These are phyloP conservation scores for Botrytis elliptica DNA, from an alignment of 2,329 filamentous ascomycete species.

Conservation along the genomic window DNA sequence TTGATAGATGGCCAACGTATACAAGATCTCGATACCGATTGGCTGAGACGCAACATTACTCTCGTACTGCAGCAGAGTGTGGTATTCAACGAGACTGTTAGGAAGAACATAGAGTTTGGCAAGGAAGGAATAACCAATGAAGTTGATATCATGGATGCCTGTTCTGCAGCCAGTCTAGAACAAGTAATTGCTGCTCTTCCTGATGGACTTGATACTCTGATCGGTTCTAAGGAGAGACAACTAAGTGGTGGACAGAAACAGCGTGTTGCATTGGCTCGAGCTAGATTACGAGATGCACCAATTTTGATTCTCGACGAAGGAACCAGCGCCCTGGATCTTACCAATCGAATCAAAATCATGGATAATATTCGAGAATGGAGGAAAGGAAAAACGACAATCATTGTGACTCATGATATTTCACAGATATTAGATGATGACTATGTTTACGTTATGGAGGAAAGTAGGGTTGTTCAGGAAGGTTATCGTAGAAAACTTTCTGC, in stretches of 20 bases:
- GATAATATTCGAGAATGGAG: conserved; percentile 76
- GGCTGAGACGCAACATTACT: conserved; percentile 75
- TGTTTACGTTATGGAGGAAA: conserved; percentile 75
- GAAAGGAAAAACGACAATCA: conserved; percentile 77
- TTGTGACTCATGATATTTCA: conserved; percentile 86
- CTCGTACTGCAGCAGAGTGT: conserved; percentile 79
- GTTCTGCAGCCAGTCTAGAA: conserved; percentile 66
- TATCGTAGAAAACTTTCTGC: conserved; percentile 55
- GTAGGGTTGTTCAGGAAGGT: conserved; percentile 67
- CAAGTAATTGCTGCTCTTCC: conserved; percentile 66
- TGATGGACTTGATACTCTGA: conserved; percentile 65
- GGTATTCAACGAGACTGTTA: conserved; percentile 78
- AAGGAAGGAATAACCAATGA: conserved; percentile 50
- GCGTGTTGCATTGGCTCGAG: conserved; percentile 75
- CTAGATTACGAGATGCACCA: conserved; percentile 71
- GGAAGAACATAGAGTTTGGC: conserved; percentile 76
- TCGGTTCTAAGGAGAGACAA: conserved; percentile 67
- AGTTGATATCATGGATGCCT: conserved; percentile 60
- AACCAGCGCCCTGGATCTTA: conserved; percentile 81
- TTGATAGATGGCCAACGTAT: conserved; percentile 65
- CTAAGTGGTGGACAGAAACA: conserved; percentile 87
- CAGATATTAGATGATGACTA: conserved; percentile 73
- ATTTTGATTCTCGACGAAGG: conserved; percentile 86
- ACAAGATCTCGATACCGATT: conserved; percentile 60
- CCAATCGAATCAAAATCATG: conserved; percentile 66